Evolutionary conservation across 2,329 filamentous ascomycete species (phyloP), one percentile per base, ranked within the genome.

Genomic region (Cladophialophora immunda): DNA sequence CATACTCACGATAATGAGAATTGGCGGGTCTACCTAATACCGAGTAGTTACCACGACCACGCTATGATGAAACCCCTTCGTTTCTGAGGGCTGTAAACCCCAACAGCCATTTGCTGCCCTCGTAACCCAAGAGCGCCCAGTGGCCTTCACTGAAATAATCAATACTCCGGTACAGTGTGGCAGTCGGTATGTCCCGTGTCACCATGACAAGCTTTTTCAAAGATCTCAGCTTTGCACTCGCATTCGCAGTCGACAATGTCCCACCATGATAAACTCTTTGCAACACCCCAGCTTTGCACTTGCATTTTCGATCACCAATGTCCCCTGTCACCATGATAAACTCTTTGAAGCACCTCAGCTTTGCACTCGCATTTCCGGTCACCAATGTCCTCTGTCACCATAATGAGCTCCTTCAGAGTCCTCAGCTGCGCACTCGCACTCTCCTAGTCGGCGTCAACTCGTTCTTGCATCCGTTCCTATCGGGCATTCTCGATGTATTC

Each of bases 401-500:
- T 50, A 11, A 50, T 50, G 2, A 50, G 45, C 45, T 50, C 45
- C 25, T 13, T 50, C 45, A 50, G 13, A 19, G 11, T 19, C n/a
- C 38, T 8, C 38, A 45, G 17, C 38, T 19, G 7, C n/a, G 11
- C 17, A 38, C 38, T 45, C 38, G 38, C n/a, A 22, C 9, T 9
- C 38, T 47, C 22, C 45, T 13, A 13, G 2, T 50, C 45, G 25
- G 27, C 7, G n/a, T n/a, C 52, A 34, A 8, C 52, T 55, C 7
- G n/a, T 30, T 61, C 36, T 13, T 61, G 25, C 36, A 30, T 15
- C 11, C 17, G 58, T 36, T 53, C 58, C 58, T 58, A 70, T 9
- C 65, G 68, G n/a, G 68, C 68, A 55, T 58, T 62, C 58, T 71
- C 70, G 25, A 68, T 52, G 52, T 71, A 71, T 41, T 71, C 69